Evolutionary conservation across 306 rosid genomes (phyloP).

Genomic region (Citrullus mucosospermus): DNA sequence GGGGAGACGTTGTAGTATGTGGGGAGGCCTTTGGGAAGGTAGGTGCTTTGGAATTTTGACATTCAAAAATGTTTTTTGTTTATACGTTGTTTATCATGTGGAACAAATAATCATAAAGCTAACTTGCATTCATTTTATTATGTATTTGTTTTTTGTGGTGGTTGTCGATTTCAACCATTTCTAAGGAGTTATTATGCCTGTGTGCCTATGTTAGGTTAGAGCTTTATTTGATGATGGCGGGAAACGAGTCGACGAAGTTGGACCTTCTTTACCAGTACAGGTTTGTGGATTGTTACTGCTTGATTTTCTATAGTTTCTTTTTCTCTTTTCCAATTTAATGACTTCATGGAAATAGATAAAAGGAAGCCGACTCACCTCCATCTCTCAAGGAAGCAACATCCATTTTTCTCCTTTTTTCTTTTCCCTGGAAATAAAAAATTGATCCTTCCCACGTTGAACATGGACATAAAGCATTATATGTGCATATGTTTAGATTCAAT

Average conservation of each 20-base stretch:
- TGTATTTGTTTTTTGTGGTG: neutral
- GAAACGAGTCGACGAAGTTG: slow-evolving; percentile 65
- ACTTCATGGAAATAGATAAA: neutral
- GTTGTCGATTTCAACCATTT: neutral
- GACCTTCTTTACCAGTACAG: slow-evolving; percentile 93
- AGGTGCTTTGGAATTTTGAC: slow-evolving; percentile 12
- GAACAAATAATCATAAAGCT: neutral
- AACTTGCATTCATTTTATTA: neutral
- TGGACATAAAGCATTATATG: neutral
- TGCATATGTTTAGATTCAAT: neutral
- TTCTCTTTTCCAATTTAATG: neutral
- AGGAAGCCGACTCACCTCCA: neutral
- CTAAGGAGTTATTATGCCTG: slow-evolving; percentile 5
- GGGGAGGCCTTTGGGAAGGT: slow-evolving; percentile 99
- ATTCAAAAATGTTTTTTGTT: neutral
- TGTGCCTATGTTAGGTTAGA: slow-evolving; percentile 43
- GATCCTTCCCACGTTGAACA: neutral
- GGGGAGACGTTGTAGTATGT: slow-evolving; percentile 69
- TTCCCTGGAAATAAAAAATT: neutral
- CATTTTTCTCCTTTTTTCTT: neutral
- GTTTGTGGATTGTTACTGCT: slow-evolving; percentile 24
- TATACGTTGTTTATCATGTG: neutral
- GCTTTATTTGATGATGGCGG: slow-evolving; percentile 93
- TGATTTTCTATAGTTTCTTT: neutral
- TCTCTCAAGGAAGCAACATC: neutral